Conservation (phyloP, 768 basidiomycete genomes). For the Mycena metata region DNA sequence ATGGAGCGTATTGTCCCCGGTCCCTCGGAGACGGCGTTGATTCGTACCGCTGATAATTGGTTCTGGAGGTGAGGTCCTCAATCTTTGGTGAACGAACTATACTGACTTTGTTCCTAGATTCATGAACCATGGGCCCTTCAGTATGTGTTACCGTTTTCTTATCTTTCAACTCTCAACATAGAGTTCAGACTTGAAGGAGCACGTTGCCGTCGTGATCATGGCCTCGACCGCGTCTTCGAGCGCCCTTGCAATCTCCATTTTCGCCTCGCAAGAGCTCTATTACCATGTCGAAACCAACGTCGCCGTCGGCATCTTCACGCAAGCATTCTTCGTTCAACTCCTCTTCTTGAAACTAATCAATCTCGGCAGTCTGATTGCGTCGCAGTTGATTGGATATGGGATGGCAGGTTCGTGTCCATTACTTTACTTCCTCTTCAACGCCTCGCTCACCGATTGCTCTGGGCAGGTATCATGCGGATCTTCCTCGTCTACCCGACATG, state of each 20-base stretch:
- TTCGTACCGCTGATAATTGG: constrained; percentile 45
- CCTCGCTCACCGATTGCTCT: too few relatives aligned
- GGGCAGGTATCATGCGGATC: constrained; percentile 23
- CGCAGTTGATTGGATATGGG: constrained; percentile 57
- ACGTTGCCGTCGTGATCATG: constrained; percentile 69
- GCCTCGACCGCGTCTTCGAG: constrained; percentile 64
- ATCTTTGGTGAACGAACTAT: neutral
- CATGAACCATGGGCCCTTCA: constrained; percentile 68
- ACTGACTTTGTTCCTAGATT: constrained; percentile 41
- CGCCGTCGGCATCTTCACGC: constrained; percentile 57
- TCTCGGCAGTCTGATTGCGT: constrained; percentile 47
- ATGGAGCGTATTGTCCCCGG: constrained; percentile 50
- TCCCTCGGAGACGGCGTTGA: constrained; percentile 38
- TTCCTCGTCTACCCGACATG: constrained; percentile 66
- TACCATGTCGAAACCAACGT: constrained; percentile 58
- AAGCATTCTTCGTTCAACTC: neutral
- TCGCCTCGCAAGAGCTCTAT: constrained; percentile 67
- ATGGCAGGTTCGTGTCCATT: constrained; percentile 43
- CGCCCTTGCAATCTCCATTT: constrained; percentile 66
- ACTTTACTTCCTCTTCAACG: too few relatives aligned
- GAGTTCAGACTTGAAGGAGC: constrained; percentile 56
- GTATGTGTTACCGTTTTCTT: constrained; percentile 48
- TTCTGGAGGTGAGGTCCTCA: constrained; percentile 50
- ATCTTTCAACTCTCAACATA: neutral
- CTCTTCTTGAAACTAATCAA: neutral